Percentiles rank a stretch among this genome's conserved stretches.
phyloP scores from a whole-genome alignment of 2,329 filamentous ascomycete genomes.

The Ophiocordyceps australis region DNA sequence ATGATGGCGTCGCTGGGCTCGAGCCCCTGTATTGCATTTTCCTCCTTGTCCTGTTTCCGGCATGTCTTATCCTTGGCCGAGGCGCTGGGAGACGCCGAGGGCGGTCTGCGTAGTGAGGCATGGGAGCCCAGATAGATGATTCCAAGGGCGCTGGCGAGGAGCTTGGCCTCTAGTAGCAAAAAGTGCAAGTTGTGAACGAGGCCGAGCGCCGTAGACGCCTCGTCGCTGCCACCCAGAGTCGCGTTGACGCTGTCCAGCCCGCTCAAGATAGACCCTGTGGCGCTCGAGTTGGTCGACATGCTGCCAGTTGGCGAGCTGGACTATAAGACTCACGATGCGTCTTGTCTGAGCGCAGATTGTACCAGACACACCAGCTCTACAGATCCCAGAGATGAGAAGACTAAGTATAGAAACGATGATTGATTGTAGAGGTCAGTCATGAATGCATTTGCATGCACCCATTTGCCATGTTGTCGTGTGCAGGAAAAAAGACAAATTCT shows the following conservation, averaged over 20 bases:
- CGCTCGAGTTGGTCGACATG: slow-evolving; percentile 6
- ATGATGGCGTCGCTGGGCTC: slow-evolving; percentile 62
- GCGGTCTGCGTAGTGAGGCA: slow-evolving; percentile 67
- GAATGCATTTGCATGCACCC: too few relatives aligned
- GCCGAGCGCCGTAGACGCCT: slow-evolving; percentile 9
- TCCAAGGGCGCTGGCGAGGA: slow-evolving; percentile 50
- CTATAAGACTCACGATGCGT: too few relatives aligned
- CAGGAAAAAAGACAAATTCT: too few relatives aligned
- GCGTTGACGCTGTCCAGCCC: slow-evolving; percentile 12
- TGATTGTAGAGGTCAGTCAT: too few relatives aligned
- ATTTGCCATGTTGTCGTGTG: too few relatives aligned
- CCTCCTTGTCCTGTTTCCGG: slow-evolving; percentile 22
- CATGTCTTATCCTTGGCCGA: slow-evolving; percentile 26
- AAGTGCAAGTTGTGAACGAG: slow-evolving; percentile 18
- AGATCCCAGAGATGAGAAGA: too few relatives aligned
- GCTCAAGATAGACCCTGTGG: slow-evolving; percentile 3
- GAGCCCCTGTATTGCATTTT: slow-evolving; percentile 27
- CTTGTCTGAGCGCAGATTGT: too few relatives aligned
- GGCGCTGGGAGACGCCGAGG: slow-evolving; percentile 58
- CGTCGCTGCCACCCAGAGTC: slow-evolving; percentile 8
- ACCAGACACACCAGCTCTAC: too few relatives aligned
- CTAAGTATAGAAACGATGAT: too few relatives aligned
- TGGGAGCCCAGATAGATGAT: slow-evolving; percentile 77
- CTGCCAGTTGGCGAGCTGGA: too few relatives aligned
- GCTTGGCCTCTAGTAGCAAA: slow-evolving; percentile 25